Conservation (phyloP, 2,329 filamentous ascomycete species). For the Ophiosphaerella herpotricha region DNA sequence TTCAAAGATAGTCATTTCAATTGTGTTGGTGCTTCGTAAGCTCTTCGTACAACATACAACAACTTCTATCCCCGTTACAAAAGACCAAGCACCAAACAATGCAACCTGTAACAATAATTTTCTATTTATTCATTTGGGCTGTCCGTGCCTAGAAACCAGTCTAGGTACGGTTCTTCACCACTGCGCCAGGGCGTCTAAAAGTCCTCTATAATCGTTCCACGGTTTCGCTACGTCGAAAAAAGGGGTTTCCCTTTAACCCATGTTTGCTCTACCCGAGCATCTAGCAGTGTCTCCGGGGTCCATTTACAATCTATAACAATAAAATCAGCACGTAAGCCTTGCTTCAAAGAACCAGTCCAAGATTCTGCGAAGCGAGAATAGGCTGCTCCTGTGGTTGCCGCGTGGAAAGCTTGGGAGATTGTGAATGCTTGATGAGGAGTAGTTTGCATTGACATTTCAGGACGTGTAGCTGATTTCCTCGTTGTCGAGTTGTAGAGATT, state of each 20-base stretch:
- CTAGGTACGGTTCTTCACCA: no score
- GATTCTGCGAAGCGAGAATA: conserved; percentile 60
- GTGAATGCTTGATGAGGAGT: conserved; percentile 55
- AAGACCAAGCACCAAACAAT: no score
- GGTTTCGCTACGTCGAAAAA: not conserved
- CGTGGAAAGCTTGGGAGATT: conserved; percentile 57
- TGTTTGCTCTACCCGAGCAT: conserved; percentile 54
- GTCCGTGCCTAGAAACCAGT: no score
- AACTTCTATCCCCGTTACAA: no score
- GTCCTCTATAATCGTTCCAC: no score
- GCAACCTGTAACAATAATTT: no score
- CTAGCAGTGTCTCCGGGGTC: conserved; percentile 50
- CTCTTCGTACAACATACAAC: no score
- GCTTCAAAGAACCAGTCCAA: conserved; percentile 55
- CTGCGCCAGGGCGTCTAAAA: no score
- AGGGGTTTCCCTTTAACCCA: conserved; percentile 11
- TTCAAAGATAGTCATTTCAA: no score
- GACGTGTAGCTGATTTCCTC: conserved; percentile 52
- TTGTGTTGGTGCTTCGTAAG: no score
- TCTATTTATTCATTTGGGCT: no score
- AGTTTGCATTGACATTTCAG: conserved; percentile 27
- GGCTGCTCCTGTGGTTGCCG: conserved; percentile 58
- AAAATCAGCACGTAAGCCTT: conserved; percentile 60
- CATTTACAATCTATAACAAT: conserved; percentile 57
- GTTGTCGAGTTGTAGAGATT: conserved; percentile 63